These are phyloP conservation scores for Hanseniaspora uvarum DNA, from an alignment of 1,139 yeast genomes.

Conservation along the genomic window DNA sequence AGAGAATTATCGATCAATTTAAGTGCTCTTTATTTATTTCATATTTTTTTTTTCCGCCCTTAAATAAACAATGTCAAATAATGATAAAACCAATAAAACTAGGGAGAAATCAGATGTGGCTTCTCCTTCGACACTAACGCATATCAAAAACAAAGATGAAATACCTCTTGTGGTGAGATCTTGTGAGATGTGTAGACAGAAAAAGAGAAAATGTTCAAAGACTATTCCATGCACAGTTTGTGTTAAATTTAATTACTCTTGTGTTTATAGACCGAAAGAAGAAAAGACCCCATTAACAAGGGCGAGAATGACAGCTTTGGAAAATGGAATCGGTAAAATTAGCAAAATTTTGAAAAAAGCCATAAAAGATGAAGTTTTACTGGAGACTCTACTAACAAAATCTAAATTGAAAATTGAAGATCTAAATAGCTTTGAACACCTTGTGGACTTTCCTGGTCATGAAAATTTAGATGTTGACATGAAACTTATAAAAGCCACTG, in stretches of 20 bases:
- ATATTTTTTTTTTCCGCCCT: too few species aligned
- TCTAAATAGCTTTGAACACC: constrained; percentile 8
- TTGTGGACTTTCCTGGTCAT: background rate
- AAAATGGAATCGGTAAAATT: constrained; percentile 26
- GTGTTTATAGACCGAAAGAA: constrained; percentile 67
- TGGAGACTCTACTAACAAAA: constrained; percentile 27
- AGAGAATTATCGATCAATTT: too few species aligned
- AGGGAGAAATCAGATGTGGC: background rate
- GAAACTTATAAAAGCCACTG: background rate
- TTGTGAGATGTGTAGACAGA: constrained; percentile 42
- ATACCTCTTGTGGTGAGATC: constrained; percentile 23
- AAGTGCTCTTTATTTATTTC: too few species aligned
- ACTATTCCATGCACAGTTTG: constrained; percentile 75
- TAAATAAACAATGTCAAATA: background rate
- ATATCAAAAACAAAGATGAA: constrained; percentile 1
- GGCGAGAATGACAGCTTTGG: constrained; percentile 69
- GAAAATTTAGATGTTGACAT: background rate
- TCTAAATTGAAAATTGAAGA: constrained; percentile 23
- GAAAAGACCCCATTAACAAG: constrained; percentile 75
- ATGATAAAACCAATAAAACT: background rate
- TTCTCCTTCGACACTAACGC: background rate
- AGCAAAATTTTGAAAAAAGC: constrained; percentile 9
- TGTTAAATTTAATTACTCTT: constrained; percentile 58
- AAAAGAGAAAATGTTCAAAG: constrained; percentile 50
- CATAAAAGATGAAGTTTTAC: constrained; percentile 24